These are phyloP conservation scores for Tephrocybe rancida DNA, from an alignment of 768 basidiomycete genomes.

Conservation along the genomic window DNA sequence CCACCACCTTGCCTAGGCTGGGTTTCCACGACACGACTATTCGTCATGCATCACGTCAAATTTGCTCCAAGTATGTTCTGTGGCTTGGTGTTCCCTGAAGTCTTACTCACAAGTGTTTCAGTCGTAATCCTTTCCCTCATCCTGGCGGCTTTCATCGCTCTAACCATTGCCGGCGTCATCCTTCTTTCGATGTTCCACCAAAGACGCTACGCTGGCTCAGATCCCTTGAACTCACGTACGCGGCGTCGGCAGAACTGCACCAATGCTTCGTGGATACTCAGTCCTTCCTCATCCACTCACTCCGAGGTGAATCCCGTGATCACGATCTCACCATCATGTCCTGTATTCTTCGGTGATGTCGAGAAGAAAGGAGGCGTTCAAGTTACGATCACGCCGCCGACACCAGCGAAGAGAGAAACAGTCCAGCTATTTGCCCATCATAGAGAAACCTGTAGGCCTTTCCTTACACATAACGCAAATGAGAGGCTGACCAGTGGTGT, in stretches of 20 bases:
- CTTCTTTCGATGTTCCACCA: constrained; percentile 9
- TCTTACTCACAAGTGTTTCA: neutral
- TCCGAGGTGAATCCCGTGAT: constrained; percentile 1
- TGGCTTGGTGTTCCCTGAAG: neutral
- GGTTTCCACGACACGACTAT: neutral
- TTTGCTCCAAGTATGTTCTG: constrained; percentile 4
- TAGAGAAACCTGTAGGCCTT: neutral
- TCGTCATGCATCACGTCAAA: neutral
- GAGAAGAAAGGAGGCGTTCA: constrained; percentile 22
- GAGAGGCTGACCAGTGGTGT: neutral
- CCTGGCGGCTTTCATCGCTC: constrained; percentile 8
- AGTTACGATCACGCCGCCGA: constrained; percentile 34
- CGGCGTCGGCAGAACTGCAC: neutral
- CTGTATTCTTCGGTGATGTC: constrained; percentile 27
- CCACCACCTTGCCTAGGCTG: too few relatives aligned
- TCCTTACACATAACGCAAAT: neutral
- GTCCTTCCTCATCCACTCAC: constrained; percentile 7
- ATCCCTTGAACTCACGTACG: neutral
- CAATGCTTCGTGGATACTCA: constrained; percentile 6
- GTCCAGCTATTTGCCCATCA: neutral
- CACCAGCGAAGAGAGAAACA: constrained; percentile 27
- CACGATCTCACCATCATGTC: constrained; percentile 31
- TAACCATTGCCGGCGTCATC: constrained; percentile 11
- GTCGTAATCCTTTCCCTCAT: constrained; percentile 14
- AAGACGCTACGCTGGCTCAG: neutral